A percentile compares a stretch with the other conserved stretches of the same genome.
These are phyloP conservation scores for Sclerotiophoma versabilis DNA, from an alignment of 2,329 filamentous ascomycete species.

Conservation along the genomic window DNA sequence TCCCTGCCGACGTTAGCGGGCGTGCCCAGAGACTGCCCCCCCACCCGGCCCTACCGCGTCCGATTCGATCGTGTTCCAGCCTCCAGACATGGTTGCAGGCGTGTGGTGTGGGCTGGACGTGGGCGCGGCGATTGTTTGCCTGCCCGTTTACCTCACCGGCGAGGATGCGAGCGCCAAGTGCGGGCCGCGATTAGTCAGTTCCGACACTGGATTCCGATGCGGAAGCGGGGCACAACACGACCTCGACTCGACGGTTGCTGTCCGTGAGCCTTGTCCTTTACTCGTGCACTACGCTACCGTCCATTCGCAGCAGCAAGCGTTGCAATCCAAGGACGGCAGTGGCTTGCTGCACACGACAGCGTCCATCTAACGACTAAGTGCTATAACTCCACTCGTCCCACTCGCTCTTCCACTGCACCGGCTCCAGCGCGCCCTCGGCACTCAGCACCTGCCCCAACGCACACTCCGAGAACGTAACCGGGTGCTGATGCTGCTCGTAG, in stretches of 20 bases:
- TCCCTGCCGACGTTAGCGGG: constrained; percentile 62
- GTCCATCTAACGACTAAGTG: constrained; percentile 7
- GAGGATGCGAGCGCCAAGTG: neutral
- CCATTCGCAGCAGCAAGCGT: too few species aligned
- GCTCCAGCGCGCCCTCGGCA: constrained; percentile 57
- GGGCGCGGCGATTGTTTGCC: neutral
- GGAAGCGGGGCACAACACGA: neutral
- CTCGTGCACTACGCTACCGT: too few species aligned
- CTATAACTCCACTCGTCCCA: constrained; percentile 29
- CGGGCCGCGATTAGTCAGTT: constrained; percentile 12
- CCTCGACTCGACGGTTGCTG: neutral
- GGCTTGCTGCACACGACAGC: too few species aligned
- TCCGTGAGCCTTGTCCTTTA: too few species aligned
- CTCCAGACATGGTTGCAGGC: constrained; percentile 59
- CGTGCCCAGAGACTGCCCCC: too few species aligned
- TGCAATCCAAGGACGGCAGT: too few species aligned
- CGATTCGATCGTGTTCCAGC: constrained; percentile 98
- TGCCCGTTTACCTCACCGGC: constrained; percentile 1
- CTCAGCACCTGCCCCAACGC: constrained; percentile 63
- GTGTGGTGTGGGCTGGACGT: neutral
- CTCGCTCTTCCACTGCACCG: constrained; percentile 23
- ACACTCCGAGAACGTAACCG: constrained; percentile 63
- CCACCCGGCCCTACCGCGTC: constrained; percentile 78
- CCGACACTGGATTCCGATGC: neutral
- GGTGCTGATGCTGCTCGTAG: constrained; percentile 58